A percentile compares a stretch with the other conserved stretches of the same genome.
These are phyloP conservation scores for Camelina laxa DNA, from an alignment of 345 rosid genomes.

Conservation along the genomic window DNA sequence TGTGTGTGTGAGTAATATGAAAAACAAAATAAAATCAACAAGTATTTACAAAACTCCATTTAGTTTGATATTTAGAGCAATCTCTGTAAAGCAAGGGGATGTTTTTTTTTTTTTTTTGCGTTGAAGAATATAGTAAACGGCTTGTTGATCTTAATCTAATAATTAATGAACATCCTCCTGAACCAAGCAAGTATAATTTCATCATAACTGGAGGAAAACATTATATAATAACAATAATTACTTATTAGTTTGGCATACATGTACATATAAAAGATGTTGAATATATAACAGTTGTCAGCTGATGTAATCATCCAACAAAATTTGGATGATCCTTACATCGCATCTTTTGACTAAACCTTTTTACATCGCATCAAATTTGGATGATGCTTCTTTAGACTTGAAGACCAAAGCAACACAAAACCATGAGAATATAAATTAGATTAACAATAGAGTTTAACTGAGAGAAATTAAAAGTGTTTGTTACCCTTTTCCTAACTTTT, in stretches of 20 bases:
- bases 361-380: constrained; percentile 5
- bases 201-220: not conserved
- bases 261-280: not conserved
- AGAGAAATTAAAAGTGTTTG: not conserved
- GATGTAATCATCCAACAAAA: constrained; percentile 42
- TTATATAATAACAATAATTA: not conserved
- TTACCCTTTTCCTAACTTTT: not conserved
- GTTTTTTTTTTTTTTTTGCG: no score
- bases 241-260: constrained; percentile 8
- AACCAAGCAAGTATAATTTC: constrained; percentile 22
- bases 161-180: not conserved
- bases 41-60: not conserved
- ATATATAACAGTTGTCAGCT: constrained; percentile 38
- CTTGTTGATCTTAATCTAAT: no score
- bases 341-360: constrained; percentile 36
- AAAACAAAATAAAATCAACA: not conserved
- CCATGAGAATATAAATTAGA: not conserved
- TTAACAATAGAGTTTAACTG: not conserved
- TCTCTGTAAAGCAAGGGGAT: no score
- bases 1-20: not conserved
- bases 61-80: no score
- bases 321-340: constrained; percentile 36
- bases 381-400: constrained; percentile 22
- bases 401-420: constrained; percentile 14
- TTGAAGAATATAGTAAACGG: no score